Evolutionary conservation across 208 protist genomes (phyloP).

Genomic region (Tritrichomonas musculus): DNA sequence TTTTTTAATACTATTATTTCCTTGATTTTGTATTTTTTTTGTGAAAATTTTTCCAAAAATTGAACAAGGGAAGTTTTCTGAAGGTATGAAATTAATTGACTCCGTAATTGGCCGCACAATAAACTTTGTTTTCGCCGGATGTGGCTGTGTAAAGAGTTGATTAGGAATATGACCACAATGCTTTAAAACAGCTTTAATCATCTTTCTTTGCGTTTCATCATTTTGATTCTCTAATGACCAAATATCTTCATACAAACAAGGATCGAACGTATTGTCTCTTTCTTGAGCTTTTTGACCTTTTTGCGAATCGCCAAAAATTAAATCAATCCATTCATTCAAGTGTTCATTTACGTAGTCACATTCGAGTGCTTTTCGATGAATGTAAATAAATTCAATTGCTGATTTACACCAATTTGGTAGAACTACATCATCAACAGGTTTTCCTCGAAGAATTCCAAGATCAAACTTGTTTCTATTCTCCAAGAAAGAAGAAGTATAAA

Average conservation of each 20-base stretch:
- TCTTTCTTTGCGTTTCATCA: neutral
- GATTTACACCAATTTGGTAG: conserved; percentile 48
- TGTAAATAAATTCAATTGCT: conserved; percentile 37
- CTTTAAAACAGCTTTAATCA: neutral
- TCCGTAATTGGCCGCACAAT: too few relatives aligned
- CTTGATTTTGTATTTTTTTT: too few relatives aligned
- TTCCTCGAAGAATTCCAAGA: conserved; percentile 37
- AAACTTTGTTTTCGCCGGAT: neutral
- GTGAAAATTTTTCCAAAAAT: too few relatives aligned
- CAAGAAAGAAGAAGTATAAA: conserved; percentile 39
- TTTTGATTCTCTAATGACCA: neutral
- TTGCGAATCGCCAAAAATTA: neutral
- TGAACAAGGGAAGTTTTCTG: too few relatives aligned
- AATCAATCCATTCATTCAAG: neutral
- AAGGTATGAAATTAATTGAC: too few relatives aligned
- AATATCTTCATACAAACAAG: neutral
- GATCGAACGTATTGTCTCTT: conserved; percentile 20
- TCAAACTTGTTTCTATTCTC: conserved; percentile 35
- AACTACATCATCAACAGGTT: conserved; percentile 43
- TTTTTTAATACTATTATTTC: too few relatives aligned
- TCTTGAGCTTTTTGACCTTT: neutral
- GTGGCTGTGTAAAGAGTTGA: neutral
- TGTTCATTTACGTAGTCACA: neutral
- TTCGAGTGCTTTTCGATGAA: neutral
- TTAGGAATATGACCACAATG: neutral